These are phyloP conservation scores for Ustilago lituana DNA, from an alignment of 1,284 basidiomycete species.

Conservation along the genomic window DNA sequence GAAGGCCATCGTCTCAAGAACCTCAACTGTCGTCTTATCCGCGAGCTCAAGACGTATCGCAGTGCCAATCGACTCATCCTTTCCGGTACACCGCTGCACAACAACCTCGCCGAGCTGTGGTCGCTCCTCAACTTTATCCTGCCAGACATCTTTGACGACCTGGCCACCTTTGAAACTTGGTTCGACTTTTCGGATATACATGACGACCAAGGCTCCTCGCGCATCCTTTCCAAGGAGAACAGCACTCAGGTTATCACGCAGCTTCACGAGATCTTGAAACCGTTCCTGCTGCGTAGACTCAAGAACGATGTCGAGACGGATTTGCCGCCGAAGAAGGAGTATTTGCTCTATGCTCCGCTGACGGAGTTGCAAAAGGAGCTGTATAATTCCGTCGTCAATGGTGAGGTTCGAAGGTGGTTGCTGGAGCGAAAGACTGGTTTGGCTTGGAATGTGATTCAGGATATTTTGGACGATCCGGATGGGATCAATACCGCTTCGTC, in stretches of 20 bases:
- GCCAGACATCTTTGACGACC: slow-evolving; percentile 80
- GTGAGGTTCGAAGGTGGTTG: slow-evolving; percentile 56
- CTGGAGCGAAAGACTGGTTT: slow-evolving; percentile 59
- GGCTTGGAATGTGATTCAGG: slow-evolving; percentile 45
- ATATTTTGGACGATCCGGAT: slow-evolving; percentile 48
- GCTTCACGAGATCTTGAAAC: slow-evolving; percentile 64
- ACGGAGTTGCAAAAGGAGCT: slow-evolving; percentile 82
- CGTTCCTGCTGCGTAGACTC: slow-evolving; percentile 62
- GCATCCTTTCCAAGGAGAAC: slow-evolving; percentile 71
- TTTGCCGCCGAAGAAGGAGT: slow-evolving; percentile 65
- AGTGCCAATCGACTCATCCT: slow-evolving; percentile 89
- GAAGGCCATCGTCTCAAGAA: slow-evolving; percentile 96
- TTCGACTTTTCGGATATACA: slow-evolving; percentile 51
- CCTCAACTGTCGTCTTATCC: slow-evolving; percentile 85
- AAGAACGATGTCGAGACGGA: slow-evolving; percentile 62
- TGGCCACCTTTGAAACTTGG: slow-evolving; percentile 91
- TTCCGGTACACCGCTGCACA: slow-evolving; percentile 94
- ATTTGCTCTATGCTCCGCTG: slow-evolving; percentile 89
- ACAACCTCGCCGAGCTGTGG: slow-evolving; percentile 94
- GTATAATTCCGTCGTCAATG: slow-evolving; percentile 74
- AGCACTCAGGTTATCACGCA: slow-evolving; percentile 70
- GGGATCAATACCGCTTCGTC: slow-evolving; percentile 36
- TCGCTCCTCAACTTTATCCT: slow-evolving; percentile 84
- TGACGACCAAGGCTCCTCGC: slow-evolving; percentile 33
- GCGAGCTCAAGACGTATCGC: slow-evolving; percentile 86